phyloP scores from a whole-genome alignment of 2,329 filamentous ascomycete genomes.

The Cytospora mali region DNA sequence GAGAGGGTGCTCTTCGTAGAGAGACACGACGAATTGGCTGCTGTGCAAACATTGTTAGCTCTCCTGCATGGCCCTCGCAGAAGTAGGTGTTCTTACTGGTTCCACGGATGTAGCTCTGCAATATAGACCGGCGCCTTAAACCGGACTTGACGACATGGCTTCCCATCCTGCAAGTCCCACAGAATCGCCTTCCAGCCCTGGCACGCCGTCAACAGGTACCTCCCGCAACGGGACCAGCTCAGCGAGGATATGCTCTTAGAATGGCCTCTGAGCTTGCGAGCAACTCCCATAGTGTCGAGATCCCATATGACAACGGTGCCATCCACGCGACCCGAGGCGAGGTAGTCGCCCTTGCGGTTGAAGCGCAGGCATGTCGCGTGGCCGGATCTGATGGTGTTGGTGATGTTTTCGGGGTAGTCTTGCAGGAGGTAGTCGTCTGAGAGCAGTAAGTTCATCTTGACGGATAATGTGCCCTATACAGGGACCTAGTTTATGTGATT shows the following conservation, averaged over 20 bases:
- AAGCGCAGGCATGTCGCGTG: slow-evolving; percentile 76
- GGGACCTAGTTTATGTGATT: slow-evolving; percentile 3
- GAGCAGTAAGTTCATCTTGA: slow-evolving; percentile 59
- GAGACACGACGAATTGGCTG: slow-evolving; percentile 82
- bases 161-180: slow-evolving; percentile 79
- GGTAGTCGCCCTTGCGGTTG: slow-evolving; percentile 90
- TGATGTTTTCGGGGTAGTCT: slow-evolving; percentile 90
- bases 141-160: slow-evolving; percentile 79
- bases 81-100: slow-evolving; percentile 64
- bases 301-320: slow-evolving; percentile 96
- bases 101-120: slow-evolving; percentile 89
- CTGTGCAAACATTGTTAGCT: slow-evolving; percentile 47
- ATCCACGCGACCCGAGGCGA: slow-evolving; percentile 91
- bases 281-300: slow-evolving; percentile 94
- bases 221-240: slow-evolving; percentile 91
- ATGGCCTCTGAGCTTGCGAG: slow-evolving; percentile 90
- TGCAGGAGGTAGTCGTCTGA: slow-evolving; percentile 67
- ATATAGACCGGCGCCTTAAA: slow-evolving; percentile 95
- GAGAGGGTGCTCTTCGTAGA: slow-evolving; percentile 91
- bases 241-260: slow-evolving; percentile 91
- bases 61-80: not conserved
- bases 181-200: slow-evolving; percentile 96
- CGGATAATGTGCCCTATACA: slow-evolving; percentile 7
- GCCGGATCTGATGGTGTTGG: slow-evolving; percentile 77
- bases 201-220: slow-evolving; percentile 88